phyloP scores from a whole-genome alignment of 257 asterid species.

The Anisodus tanguticus region DNA sequence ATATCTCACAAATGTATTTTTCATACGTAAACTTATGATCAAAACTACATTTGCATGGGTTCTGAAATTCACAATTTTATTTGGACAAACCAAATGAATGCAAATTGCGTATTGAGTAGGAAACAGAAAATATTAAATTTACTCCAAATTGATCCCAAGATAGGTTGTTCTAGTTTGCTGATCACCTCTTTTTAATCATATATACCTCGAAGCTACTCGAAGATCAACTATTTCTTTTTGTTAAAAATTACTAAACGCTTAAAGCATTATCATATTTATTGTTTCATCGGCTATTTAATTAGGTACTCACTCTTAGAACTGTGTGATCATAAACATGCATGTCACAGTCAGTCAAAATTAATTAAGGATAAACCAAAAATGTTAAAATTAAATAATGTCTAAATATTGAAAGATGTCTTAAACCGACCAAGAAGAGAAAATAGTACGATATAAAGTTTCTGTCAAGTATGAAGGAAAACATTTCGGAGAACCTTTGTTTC shows the following conservation, averaged over 20 bases:
- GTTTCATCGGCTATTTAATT: background rate
- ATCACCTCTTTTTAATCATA: conserved; percentile 16
- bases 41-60: background rate
- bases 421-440: too few species aligned
- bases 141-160: background rate
- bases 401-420: too few species aligned
- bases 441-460: too few species aligned
- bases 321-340: too few species aligned
- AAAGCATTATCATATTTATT: background rate
- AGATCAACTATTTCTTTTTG: background rate
- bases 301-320: too few species aligned
- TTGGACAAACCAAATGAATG: background rate
- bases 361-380: too few species aligned
- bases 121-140: background rate
- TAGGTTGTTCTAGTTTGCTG: conserved; percentile 23
- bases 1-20: background rate
- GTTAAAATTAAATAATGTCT: too few species aligned
- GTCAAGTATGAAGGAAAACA: too few species aligned
- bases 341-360: too few species aligned
- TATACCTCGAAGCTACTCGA: conserved; percentile 7
- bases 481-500: too few species aligned
- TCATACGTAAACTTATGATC: background rate
- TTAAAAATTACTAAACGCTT: background rate
- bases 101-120: background rate
- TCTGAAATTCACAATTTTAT: background rate